Evolutionary conservation across 352 stramenopile genomes (phyloP).

Genomic region (Elongisporangium anandrum): DNA sequence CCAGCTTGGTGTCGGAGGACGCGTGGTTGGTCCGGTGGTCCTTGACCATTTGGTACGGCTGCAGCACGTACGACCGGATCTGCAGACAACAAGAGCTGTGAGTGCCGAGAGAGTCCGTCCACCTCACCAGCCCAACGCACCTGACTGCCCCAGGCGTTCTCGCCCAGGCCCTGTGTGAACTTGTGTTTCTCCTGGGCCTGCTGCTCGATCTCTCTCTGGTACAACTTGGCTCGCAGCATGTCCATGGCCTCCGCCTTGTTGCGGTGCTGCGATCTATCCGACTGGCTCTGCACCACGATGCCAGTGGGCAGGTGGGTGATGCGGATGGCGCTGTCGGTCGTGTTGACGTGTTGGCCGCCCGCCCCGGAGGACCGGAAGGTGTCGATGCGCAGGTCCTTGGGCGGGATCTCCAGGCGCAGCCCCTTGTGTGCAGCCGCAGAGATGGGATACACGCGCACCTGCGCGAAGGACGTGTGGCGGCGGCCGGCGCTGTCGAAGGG

Average conservation of each 20-base stretch:
- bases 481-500: slow-evolving; percentile 93
- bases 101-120: slow-evolving; percentile 34
- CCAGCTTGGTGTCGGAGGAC: slow-evolving; percentile 77
- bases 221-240: slow-evolving; percentile 68
- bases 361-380: slow-evolving; percentile 92
- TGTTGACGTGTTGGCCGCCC: slow-evolving; percentile 97
- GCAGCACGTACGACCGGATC: slow-evolving; percentile 97
- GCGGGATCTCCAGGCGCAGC: slow-evolving; percentile 45
- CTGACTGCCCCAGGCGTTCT: slow-evolving; percentile 73
- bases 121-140: slow-evolving; percentile 17
- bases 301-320: slow-evolving; percentile 95
- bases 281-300: slow-evolving; percentile 92
- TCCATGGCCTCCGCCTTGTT: slow-evolving; percentile 94
- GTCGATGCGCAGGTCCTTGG: slow-evolving; percentile 91
- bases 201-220: slow-evolving; percentile 62
- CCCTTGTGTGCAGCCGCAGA: slow-evolving; percentile 27
- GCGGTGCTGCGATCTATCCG: slow-evolving; percentile 91
- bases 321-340: slow-evolving; percentile 94
- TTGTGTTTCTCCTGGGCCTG: slow-evolving; percentile 37
- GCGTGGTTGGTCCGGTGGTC: slow-evolving; percentile 92
- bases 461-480: slow-evolving; percentile 95
- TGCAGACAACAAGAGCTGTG: slow-evolving; percentile 25
- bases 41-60: slow-evolving; percentile 99
- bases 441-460: slow-evolving; percentile 75
- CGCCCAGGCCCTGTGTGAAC: slow-evolving; percentile 60